Percentiles rank a stretch among this genome's conserved stretches.
These are phyloP conservation scores for Lichtheimia ornata DNA, from an alignment of 371 early-diverging fungal genomes.

Conservation along the genomic window DNA sequence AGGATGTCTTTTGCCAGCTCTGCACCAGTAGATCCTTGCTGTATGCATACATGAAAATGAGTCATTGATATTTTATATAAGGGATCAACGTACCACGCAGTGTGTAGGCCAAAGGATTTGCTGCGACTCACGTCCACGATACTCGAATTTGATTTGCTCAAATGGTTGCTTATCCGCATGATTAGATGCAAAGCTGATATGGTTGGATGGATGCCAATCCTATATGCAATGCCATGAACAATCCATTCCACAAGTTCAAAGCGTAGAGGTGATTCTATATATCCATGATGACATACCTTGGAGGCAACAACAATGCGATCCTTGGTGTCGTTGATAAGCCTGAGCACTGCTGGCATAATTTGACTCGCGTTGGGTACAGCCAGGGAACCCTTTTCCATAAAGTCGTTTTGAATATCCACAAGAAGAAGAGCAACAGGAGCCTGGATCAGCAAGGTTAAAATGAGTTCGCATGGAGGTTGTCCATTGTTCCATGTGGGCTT, in stretches of 20 bases:
- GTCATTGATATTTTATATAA: background rate
- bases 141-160: slow-evolving; percentile 27
- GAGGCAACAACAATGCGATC: slow-evolving; percentile 34
- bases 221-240: slow-evolving; percentile 6
- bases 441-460: background rate
- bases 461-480: background rate
- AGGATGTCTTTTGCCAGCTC: slow-evolving; percentile 17
- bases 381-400: slow-evolving; percentile 40
- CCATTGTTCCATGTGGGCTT: background rate
- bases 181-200: slow-evolving; percentile 45
- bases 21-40: slow-evolving; percentile 37
- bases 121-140: slow-evolving; percentile 19
- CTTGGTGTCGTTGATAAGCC: slow-evolving; percentile 23
- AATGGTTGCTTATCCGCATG: slow-evolving; percentile 28
- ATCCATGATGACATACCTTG: slow-evolving; percentile 22
- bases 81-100: slow-evolving; percentile 39
- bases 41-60: background rate
- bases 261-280: background rate
- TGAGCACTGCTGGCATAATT: slow-evolving; percentile 29
- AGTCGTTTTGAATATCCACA: slow-evolving; percentile 51
- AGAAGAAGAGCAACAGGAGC: slow-evolving; percentile 30
- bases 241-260: background rate
- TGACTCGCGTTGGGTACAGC: slow-evolving; percentile 31
- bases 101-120: slow-evolving; percentile 49
- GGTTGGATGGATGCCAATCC: slow-evolving; percentile 50